These are phyloP conservation scores for Aspergillus sojae DNA, from an alignment of 2,329 filamentous ascomycete genomes.

Conservation along the genomic window DNA sequence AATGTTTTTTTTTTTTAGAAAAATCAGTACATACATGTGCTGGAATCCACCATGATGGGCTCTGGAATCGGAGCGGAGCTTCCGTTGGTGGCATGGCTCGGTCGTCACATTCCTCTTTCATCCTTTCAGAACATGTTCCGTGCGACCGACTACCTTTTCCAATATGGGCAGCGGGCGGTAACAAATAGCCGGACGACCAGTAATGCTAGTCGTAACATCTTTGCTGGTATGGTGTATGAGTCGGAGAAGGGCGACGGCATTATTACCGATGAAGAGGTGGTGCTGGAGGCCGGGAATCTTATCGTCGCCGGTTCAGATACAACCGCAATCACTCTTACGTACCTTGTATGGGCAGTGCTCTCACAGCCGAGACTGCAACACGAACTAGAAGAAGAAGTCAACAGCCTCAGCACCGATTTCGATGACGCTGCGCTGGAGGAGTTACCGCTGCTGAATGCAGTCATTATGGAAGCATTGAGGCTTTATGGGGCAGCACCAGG, in stretches of 20 bases:
- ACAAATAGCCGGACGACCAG: slow-evolving; percentile 21
- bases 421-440: slow-evolving; percentile 50
- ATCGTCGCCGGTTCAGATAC: slow-evolving; percentile 56
- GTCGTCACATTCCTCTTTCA: slow-evolving; percentile 11
- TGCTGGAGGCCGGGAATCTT: slow-evolving; percentile 41
- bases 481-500: slow-evolving; percentile 61
- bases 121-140: slow-evolving; percentile 13
- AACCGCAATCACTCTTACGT: slow-evolving; percentile 52
- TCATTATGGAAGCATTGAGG: slow-evolving; percentile 62
- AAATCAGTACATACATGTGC: slow-evolving; percentile 40
- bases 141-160: slow-evolving; percentile 11
- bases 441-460: slow-evolving; percentile 58
- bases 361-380: slow-evolving; percentile 36
- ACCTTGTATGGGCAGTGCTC: slow-evolving; percentile 44
- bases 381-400: slow-evolving; percentile 54
- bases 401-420: slow-evolving; percentile 35
- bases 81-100: slow-evolving; percentile 9
- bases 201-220: slow-evolving; percentile 36
- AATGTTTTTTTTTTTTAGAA: slow-evolving; percentile 24
- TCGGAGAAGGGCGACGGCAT: slow-evolving; percentile 29
- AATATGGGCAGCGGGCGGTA: slow-evolving; percentile 14
- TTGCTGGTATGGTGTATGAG: slow-evolving; percentile 41
- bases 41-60: slow-evolving; percentile 28
- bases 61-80: slow-evolving; percentile 15
- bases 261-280: slow-evolving; percentile 36